Evolutionary conservation across 139 green algal genomes (phyloP), one percentile per base, ranked within the genome.

Genomic region (Tetratostichococcus sp.): DNA sequence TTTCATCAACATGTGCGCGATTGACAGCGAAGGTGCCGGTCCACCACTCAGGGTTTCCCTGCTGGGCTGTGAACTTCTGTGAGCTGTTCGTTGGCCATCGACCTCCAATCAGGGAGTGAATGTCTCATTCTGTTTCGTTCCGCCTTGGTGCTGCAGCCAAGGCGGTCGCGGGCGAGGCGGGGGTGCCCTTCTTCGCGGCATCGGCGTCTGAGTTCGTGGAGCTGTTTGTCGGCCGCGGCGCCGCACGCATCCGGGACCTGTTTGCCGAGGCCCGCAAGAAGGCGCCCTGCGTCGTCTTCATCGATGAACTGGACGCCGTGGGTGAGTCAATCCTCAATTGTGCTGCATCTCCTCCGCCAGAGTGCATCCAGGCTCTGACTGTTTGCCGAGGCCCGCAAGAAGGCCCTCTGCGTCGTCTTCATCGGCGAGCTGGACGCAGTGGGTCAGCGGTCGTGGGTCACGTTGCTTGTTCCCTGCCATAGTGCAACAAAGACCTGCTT

Each of bases 391-490:
- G 95, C 94, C 0, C 87, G 93, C 66, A 93, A 94, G 82, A 71
- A 75, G 21, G 80, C 87, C 22, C 91, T 93, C n/a, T 91, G 86
- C 59, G 89, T 99, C 17, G 86, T 99, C n/a, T 99, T 99, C 82
- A 97, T 99, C 67, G 96, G 98, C 71, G 96, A 99, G 87, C 86
- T 99, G 75, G 96, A 99, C 78, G 94, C 93, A 0, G 86, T 98
- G 35, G 94, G 89, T 79, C 35, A 58, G 74, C 4, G 33, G 31
- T 26, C 5, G 33, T 21, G n/a, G n/a, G n/a, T n/a, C n/a, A n/a
- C n/a, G n/a, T n/a, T n/a, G n/a, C n/a, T n/a, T n/a, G n/a, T n/a
- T n/a, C n/a, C n/a, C n/a, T n/a, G n/a, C n/a, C n/a, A n/a, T n/a
- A n/a, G n/a, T n/a, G n/a, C n/a, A n/a, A n/a, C n/a, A n/a, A n/a